Evolutionary conservation across 805 yeast species (phyloP).

Genomic region (Lipomyces kockii): DNA sequence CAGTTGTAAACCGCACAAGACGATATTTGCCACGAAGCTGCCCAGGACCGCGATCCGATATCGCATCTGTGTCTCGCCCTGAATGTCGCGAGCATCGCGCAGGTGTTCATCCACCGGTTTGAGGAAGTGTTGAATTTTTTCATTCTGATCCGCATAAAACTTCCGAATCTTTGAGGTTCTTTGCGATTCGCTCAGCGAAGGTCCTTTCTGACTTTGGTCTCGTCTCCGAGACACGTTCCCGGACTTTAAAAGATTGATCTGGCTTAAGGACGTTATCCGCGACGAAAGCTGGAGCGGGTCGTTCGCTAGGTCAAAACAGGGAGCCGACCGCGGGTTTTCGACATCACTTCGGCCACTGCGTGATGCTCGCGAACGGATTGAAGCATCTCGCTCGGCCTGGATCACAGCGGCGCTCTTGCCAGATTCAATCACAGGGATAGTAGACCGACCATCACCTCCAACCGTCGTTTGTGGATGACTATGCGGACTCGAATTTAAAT

Average conservation of each 20-base stretch:
- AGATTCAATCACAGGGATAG: not conserved
- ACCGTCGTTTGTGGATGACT: too few species aligned
- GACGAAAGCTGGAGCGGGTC: slow-evolving; percentile 13
- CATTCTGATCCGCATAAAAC: slow-evolving; percentile 23
- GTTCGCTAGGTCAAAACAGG: not conserved
- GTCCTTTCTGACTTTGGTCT: not conserved
- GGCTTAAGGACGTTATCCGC: not conserved
- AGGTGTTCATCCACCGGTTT: slow-evolving; percentile 27
- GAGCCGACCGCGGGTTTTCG: not conserved
- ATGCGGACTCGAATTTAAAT: too few species aligned
- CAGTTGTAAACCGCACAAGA: slow-evolving; percentile 22
- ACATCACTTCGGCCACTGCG: not conserved
- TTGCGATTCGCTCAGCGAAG: slow-evolving; percentile 1
- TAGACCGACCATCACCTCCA: not conserved
- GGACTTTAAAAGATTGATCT: not conserved
- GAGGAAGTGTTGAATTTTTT: slow-evolving; percentile 16
- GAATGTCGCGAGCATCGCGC: not conserved
- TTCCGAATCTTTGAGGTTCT: not conserved
- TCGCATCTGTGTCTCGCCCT: slow-evolving; percentile 8
- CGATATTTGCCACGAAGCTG: slow-evolving; percentile 24
- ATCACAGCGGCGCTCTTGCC: not conserved
- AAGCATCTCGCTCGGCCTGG: not conserved
- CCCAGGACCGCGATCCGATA: slow-evolving; percentile 22
- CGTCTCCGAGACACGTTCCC: not conserved
- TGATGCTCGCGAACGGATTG: slow-evolving; percentile 1